Evolutionary conservation across 768 basidiomycete species (phyloP).

Genomic region (Suillus tomentosus): DNA sequence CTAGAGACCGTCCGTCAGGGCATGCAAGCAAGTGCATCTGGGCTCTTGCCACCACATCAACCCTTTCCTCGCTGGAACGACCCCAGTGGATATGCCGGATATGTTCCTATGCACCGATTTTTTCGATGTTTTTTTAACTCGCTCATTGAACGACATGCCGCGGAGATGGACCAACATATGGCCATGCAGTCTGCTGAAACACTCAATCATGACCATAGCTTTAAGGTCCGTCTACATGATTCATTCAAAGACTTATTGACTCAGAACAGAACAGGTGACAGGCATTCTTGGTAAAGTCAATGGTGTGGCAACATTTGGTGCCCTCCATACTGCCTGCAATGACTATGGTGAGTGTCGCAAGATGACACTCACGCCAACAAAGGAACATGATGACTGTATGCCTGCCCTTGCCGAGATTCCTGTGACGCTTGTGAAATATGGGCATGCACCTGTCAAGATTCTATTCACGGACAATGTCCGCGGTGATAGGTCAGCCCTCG

Average conservation of each 20-base stretch:
- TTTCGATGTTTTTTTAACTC: slow-evolving; percentile 25
- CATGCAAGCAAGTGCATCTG: neutral
- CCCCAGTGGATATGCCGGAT: slow-evolving; percentile 20
- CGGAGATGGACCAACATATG: slow-evolving; percentile 28
- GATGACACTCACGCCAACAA: slow-evolving; percentile 31
- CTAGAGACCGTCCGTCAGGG: neutral
- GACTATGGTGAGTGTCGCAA: slow-evolving; percentile 29
- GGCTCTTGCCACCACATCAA: slow-evolving; percentile 6
- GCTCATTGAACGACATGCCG: slow-evolving; percentile 24
- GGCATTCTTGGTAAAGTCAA: slow-evolving; percentile 30
- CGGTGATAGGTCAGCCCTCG: slow-evolving; percentile 26
- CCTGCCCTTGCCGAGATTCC: slow-evolving; percentile 25
- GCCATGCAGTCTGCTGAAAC: slow-evolving; percentile 24
- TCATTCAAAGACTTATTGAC: neutral
- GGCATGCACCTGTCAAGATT: slow-evolving; percentile 26
- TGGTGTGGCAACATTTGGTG: slow-evolving; percentile 29
- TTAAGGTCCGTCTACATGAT: slow-evolving; percentile 17
- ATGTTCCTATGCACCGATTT: slow-evolving; percentile 1
- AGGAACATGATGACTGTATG: slow-evolving; percentile 34
- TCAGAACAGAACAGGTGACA: slow-evolving; percentile 21
- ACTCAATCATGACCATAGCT: slow-evolving; percentile 29
- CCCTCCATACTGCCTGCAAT: slow-evolving; percentile 30
- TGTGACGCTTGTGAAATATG: slow-evolving; percentile 29
- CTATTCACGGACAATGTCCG: slow-evolving; percentile 35
- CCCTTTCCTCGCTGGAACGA: slow-evolving; percentile 11